Conservation (phyloP, 2,329 filamentous ascomycete genomes). For the Botrytis aclada region DNA sequence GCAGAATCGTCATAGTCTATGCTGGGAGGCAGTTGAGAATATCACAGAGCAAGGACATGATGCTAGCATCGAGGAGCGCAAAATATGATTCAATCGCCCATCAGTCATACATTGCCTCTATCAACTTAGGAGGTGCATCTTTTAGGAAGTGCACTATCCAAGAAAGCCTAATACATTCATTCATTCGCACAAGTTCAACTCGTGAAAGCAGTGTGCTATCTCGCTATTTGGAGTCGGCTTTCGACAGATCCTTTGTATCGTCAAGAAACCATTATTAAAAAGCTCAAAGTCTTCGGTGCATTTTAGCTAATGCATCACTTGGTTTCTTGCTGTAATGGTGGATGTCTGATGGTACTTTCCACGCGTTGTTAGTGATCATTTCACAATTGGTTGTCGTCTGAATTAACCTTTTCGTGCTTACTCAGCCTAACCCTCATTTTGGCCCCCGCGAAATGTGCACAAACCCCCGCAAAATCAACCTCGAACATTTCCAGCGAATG, state of each 20-base stretch:
- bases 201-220: neutral
- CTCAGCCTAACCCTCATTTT: neutral
- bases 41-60: neutral
- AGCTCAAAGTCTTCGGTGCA: neutral
- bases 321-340: neutral
- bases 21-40: neutral
- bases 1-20: no score
- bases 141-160: neutral
- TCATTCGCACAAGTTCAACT: neutral
- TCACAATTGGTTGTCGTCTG: neutral
- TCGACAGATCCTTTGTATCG: neutral
- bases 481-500: neutral
- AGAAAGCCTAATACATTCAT: neutral
- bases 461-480: neutral
- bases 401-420: neutral
- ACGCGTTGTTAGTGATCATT: neutral
- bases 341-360: neutral
- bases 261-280: neutral
- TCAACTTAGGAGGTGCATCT: no score
- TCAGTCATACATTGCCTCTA: neutral
- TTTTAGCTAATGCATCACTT: neutral
- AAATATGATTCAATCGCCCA: neutral
- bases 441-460: neutral
- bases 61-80: neutral
- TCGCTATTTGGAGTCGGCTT: neutral